Base-by-base conservation (phyloP, 768 basidiomycete genomes). In the Mycena vulgaris region DNA sequence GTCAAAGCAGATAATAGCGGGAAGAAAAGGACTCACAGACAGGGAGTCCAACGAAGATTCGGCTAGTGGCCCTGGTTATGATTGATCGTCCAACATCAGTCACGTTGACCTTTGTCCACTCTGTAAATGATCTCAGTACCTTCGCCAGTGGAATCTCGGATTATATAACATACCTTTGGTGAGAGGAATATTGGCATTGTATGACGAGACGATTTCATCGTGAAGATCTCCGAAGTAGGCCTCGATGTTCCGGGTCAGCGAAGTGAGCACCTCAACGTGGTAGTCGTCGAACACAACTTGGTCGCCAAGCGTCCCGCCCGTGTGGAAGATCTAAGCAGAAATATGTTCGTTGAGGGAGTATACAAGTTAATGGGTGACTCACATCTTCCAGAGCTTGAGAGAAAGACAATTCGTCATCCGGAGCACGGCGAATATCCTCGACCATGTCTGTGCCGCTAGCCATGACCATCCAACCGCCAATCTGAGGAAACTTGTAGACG, bases 221-320 rank as follows among this genome's bases (percentile, higher is more conserved):
- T 16, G 55, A 25, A 56, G 55, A 39, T 56, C 55, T 37, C 55
- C 55, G 19, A 27, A 39, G 55, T 56, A 56, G 33, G 55, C 55
- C 35, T 37, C 55, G 55, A 56, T 56, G 55, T 56, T 56, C 14
- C 55, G 55, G 35, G 55, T 56, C 55, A 56, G 37, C 35, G 55
- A 56, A 27, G 37, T 56, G 37, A 56, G 55, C 16, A 39, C 35
- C 25, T 56, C 55, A 17, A 56, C 21, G n/a, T 56, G 55, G 33
- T 56, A 56, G 33, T 56, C 55, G 55, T 56, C 55, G 33, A 37
- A 56, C 55, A 56, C 55, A 35, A 56, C 55, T 33, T 56, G 55
- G 37, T 56, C 55, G 21, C 33, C 33, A 35, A 35, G 33, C 33
- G 33, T 35, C 33, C 33, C 33, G 13, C 33, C 33, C 33, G 57